Evolutionary conservation across 495 filamentous ascomycete species (phyloP).

Genomic region (Tuber borchii): DNA sequence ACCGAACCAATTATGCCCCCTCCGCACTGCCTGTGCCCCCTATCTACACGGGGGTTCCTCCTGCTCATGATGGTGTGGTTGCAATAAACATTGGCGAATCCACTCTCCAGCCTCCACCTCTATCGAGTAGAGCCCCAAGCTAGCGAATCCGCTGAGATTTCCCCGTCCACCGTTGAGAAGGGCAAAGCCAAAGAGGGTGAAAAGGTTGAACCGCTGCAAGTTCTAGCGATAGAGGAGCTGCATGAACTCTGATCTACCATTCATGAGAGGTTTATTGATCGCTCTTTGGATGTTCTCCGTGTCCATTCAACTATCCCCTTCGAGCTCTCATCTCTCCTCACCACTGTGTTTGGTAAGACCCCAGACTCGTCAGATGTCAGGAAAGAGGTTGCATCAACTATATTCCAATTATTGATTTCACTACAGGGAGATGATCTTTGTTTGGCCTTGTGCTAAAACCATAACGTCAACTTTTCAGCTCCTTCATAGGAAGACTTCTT

Average conservation of each 20-base stretch:
- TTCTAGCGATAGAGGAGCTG: constrained; percentile 70
- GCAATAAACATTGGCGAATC: constrained; percentile 46
- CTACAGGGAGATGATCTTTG: constrained; percentile 65
- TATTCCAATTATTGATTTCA: constrained; percentile 83
- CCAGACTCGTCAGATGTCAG: constrained; percentile 58
- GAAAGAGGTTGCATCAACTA: constrained; percentile 69
- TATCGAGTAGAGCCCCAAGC: constrained; percentile 35
- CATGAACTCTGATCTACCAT: constrained; percentile 68
- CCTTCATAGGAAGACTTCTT: constrained; percentile 80
- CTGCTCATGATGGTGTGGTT: constrained; percentile 37
- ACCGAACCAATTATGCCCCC: constrained; percentile 17
- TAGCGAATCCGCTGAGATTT: constrained; percentile 40
- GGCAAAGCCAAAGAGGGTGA: constrained; percentile 40
- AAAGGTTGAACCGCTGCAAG: constrained; percentile 35
- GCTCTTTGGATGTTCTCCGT: constrained; percentile 80
- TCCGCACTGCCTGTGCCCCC: constrained; percentile 41
- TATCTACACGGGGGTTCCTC: constrained; percentile 15
- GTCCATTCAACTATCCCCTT: constrained; percentile 83
- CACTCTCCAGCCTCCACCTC: constrained; percentile 41
- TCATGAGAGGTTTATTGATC: constrained; percentile 72
- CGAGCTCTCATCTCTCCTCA: constrained; percentile 80
- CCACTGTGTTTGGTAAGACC: constrained; percentile 64
- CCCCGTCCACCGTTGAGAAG: constrained; percentile 33
- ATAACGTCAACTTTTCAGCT: constrained; percentile 92
- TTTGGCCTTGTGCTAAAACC: constrained; percentile 65